A percentile compares a stretch with the other conserved stretches of the same genome.
Evolutionary conservation across 2,329 filamentous ascomycete genomes (phyloP).

Genomic region (Rhytidhysteron rufulum): DNA sequence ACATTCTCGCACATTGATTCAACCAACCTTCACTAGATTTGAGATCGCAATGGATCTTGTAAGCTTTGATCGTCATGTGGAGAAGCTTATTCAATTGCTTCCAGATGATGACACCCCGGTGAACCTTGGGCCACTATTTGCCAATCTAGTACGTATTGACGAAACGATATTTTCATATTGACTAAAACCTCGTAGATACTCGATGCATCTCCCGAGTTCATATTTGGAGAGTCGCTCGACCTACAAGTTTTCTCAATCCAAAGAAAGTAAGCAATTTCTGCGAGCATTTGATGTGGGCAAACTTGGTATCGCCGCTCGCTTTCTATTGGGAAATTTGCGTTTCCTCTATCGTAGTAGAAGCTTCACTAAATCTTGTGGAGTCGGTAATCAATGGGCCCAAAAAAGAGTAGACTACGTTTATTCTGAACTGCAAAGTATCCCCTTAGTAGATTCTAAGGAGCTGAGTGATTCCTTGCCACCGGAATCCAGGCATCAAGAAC

Average conservation of each 20-base stretch:
- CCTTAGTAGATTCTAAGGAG: background rate
- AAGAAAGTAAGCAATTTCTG: conserved; percentile 8
- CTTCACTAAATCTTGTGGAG: background rate
- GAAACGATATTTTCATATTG: background rate
- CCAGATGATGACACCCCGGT: conserved; percentile 5
- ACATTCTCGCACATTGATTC: background rate
- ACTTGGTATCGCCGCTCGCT: conserved; percentile 23
- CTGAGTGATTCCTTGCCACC: conserved; percentile 5
- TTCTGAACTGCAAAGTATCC: conserved; percentile 7
- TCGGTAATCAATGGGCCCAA: conserved; percentile 26
- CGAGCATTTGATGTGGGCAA: conserved; percentile 33
- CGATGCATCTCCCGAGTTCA: conserved; percentile 41
- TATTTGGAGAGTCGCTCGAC: conserved; percentile 32
- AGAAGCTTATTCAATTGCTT: conserved; percentile 3
- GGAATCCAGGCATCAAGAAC: conserved; percentile 7
- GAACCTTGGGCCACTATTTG: conserved; percentile 12
- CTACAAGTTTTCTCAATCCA: conserved; percentile 26
- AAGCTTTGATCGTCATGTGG: background rate
- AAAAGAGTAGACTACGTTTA: conserved; percentile 35
- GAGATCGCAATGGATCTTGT: background rate
- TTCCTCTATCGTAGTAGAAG: background rate
- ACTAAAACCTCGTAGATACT: conserved; percentile 15
- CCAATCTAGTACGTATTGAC: conserved; percentile 6
- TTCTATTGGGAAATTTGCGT: conserved; percentile 22
- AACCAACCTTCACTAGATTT: background rate